A percentile compares a stretch with the other conserved stretches of the same genome.
These are phyloP conservation scores for Podaxis sp. DNA, from an alignment of 768 basidiomycete genomes.

Conservation along the genomic window DNA sequence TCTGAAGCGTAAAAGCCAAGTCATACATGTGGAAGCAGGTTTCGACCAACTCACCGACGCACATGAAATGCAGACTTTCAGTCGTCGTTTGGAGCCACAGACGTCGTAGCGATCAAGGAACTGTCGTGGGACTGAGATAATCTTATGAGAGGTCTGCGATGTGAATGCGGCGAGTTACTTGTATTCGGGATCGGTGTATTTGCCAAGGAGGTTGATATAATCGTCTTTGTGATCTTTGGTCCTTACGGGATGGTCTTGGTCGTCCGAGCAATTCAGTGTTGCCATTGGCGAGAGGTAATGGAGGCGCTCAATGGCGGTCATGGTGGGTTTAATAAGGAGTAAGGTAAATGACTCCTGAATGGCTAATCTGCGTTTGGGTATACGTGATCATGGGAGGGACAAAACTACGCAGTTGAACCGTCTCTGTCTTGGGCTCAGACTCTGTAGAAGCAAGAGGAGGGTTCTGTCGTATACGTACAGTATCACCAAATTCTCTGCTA, in stretches of 20 bases:
- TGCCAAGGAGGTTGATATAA: background rate
- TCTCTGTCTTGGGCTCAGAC: too few species aligned
- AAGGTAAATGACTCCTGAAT: too few species aligned
- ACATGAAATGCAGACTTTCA: background rate
- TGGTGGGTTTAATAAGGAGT: background rate
- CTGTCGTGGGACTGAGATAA: background rate
- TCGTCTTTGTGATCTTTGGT: background rate
- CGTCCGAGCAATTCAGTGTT: background rate
- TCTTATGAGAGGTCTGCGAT: background rate
- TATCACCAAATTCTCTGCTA: too few species aligned
- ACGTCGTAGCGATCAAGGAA: background rate
- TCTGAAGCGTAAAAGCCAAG: constrained; percentile 5
- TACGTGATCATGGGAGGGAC: too few species aligned
- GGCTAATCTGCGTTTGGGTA: too few species aligned
- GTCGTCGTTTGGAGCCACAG: background rate
- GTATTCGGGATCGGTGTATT: background rate
- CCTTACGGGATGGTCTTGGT: background rate
- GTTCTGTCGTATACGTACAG: too few species aligned
- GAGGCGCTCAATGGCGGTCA: background rate
- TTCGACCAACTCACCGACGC: background rate
- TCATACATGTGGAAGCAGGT: background rate
- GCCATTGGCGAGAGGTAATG: background rate
- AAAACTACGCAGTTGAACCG: too few species aligned
- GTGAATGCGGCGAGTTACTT: background rate
- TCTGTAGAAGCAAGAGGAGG: too few species aligned